Evolutionary conservation across 2,329 filamentous ascomycete species (phyloP).

Genomic region (Apiospora aurea): DNA sequence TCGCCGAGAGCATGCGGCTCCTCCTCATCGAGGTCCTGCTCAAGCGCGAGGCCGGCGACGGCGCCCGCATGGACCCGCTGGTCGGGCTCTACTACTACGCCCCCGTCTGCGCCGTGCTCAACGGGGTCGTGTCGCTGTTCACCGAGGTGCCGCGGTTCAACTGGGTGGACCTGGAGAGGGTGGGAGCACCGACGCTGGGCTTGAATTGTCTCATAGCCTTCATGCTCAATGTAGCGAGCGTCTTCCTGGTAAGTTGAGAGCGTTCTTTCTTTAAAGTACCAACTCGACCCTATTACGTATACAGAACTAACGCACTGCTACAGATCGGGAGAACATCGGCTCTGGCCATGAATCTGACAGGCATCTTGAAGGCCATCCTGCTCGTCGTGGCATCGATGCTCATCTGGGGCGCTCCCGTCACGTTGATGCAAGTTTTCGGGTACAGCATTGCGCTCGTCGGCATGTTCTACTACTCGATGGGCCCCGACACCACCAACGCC

Average conservation of each 20-base stretch:
- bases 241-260: slow-evolving; percentile 71
- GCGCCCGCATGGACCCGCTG: slow-evolving; percentile 85
- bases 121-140: slow-evolving; percentile 71
- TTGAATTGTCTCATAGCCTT: slow-evolving; percentile 81
- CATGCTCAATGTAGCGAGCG: slow-evolving; percentile 80
- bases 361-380: slow-evolving; percentile 75
- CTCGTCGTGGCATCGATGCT: slow-evolving; percentile 71
- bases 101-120: slow-evolving; percentile 82
- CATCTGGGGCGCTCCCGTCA: slow-evolving; percentile 70
- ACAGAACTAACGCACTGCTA: background rate
- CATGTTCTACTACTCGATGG: slow-evolving; percentile 41
- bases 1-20: slow-evolving; percentile 80
- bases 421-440: slow-evolving; percentile 69
- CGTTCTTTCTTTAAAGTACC: background rate
- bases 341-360: slow-evolving; percentile 73
- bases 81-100: slow-evolving; percentile 90
- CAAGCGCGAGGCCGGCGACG: slow-evolving; percentile 55
- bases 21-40: slow-evolving; percentile 87
- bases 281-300: too few relatives aligned
- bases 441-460: slow-evolving; percentile 62
- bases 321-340: slow-evolving; percentile 73
- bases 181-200: slow-evolving; percentile 70
- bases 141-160: slow-evolving; percentile 71
- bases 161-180: slow-evolving; percentile 67
- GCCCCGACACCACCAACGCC: slow-evolving; percentile 19